phyloP scores from a whole-genome alignment of 371 early-diverging fungal genomes.

The Mucor plumbeus region DNA sequence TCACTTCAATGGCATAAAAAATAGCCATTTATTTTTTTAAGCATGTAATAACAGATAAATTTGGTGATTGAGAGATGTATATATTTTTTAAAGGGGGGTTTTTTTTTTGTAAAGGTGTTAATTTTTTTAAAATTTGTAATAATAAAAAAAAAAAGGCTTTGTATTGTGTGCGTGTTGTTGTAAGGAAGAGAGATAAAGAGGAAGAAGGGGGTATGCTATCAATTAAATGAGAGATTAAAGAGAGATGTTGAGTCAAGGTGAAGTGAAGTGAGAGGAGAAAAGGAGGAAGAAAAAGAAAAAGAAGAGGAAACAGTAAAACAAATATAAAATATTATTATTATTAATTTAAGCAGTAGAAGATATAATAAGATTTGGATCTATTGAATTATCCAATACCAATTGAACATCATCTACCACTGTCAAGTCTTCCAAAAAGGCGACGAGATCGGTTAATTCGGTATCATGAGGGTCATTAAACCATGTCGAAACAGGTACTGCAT shows the following conservation, averaged over 20 bases:
- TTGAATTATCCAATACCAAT: slow-evolving; percentile 70
- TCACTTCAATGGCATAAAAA: too few species aligned
- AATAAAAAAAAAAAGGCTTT: not conserved
- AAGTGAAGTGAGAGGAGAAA: too few species aligned
- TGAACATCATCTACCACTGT: slow-evolving; percentile 88
- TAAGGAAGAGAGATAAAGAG: slow-evolving; percentile 10
- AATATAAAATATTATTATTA: slow-evolving; percentile 19
- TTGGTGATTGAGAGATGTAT: not conserved
- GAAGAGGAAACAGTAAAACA: slow-evolving; percentile 8
- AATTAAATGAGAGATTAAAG: slow-evolving; percentile 20
- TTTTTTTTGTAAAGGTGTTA: too few species aligned
- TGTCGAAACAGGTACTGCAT: slow-evolving; percentile 95
- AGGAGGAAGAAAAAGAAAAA: slow-evolving; percentile 1
- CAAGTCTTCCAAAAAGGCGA: slow-evolving; percentile 92
- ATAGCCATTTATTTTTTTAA: too few species aligned
- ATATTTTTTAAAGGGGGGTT: not conserved
- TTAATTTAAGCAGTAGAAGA: slow-evolving; percentile 13
- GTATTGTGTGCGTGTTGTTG: slow-evolving; percentile 3
- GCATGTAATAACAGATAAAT: not conserved
- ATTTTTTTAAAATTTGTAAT: not conserved
- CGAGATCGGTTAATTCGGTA: slow-evolving; percentile 90
- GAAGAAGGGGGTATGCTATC: slow-evolving; percentile 30
- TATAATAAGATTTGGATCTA: slow-evolving; percentile 21
- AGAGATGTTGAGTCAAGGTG: slow-evolving; percentile 2
- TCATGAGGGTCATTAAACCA: slow-evolving; percentile 98